Percentiles rank a stretch among this genome's conserved stretches.
Evolutionary conservation across 2,329 filamentous ascomycete species (phyloP).

Genomic region (Paraphoma sp.): DNA sequence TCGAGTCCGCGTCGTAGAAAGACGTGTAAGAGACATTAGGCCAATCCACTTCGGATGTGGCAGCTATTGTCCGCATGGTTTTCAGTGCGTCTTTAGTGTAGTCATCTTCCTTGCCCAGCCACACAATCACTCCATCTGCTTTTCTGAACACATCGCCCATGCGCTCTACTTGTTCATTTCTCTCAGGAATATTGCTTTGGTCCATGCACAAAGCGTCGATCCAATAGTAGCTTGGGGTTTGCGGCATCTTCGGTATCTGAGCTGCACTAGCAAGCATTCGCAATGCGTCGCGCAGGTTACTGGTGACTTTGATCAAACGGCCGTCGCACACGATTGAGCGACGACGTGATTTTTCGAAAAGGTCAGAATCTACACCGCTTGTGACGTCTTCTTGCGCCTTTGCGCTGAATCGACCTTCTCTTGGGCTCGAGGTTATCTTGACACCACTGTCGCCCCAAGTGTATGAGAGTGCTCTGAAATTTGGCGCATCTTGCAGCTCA

Average conservation of each 20-base stretch:
- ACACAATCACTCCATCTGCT: slow-evolving; percentile 35
- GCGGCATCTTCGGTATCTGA: slow-evolving; percentile 5
- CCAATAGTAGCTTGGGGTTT: slow-evolving; percentile 30
- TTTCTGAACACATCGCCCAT: slow-evolving; percentile 39
- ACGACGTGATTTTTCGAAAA: slow-evolving; percentile 4
- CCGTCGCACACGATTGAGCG: slow-evolving; percentile 28
- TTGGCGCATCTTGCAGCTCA: slow-evolving; percentile 24
- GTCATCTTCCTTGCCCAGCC: slow-evolving; percentile 39
- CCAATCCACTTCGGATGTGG: slow-evolving; percentile 26
- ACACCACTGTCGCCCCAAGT: slow-evolving; percentile 26
- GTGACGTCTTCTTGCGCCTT: background rate
- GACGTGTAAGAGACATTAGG: slow-evolving; percentile 26
- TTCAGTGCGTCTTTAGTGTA: slow-evolving; percentile 29
- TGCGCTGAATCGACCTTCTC: background rate
- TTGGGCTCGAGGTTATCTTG: slow-evolving; percentile 4
- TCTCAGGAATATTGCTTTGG: slow-evolving; percentile 30
- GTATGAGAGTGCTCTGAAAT: slow-evolving; percentile 26
- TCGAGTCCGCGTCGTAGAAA: slow-evolving; percentile 22
- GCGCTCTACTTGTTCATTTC: slow-evolving; percentile 33
- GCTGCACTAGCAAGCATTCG: slow-evolving; percentile 24
- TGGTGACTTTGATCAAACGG: slow-evolving; percentile 23
- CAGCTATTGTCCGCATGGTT: slow-evolving; percentile 24
- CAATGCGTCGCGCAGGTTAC: slow-evolving; percentile 31
- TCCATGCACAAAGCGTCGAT: slow-evolving; percentile 41
- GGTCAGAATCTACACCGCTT: background rate